Conservation (phyloP, 2,329 filamentous ascomycete species). For the Beauveria sp. region DNA sequence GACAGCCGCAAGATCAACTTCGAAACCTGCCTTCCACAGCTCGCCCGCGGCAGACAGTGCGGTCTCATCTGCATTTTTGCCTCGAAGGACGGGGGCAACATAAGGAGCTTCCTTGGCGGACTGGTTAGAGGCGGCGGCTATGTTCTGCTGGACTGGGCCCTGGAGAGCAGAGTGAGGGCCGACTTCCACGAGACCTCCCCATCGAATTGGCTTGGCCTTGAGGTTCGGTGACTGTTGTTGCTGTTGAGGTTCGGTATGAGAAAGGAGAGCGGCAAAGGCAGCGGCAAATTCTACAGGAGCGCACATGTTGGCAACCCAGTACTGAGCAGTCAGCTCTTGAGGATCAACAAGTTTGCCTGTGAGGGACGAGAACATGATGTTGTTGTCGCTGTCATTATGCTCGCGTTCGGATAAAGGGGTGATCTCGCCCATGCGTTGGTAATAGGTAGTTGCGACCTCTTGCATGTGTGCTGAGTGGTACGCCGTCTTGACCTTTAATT, state of each 20-base stretch:
- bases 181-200: conserved; percentile 17
- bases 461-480: conserved; percentile 25
- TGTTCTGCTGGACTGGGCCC: conserved; percentile 16
- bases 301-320: not conserved
- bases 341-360: not conserved
- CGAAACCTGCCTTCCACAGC: conserved; percentile 26
- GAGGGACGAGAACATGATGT: not conserved
- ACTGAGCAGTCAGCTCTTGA: not conserved
- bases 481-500: conserved; percentile 22
- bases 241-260: not conserved
- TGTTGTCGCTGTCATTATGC: not conserved
- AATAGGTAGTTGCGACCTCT: conserved; percentile 16
- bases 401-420: not conserved
- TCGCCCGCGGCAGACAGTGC: conserved; percentile 18
- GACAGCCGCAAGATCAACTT: conserved; percentile 34
- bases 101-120: not conserved
- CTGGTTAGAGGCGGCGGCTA: conserved; percentile 18
- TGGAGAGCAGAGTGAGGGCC: conserved; percentile 20
- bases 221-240: not conserved
- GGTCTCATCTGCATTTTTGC: conserved; percentile 18
- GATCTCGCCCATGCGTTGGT: conserved; percentile 13
- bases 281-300: not conserved
- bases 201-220: not conserved
- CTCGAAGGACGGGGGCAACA: not conserved
- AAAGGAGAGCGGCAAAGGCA: not conserved